These are phyloP conservation scores for Herpetomonas samuelpessoai DNA, from an alignment of 208 protist species.

Conservation along the genomic window DNA sequence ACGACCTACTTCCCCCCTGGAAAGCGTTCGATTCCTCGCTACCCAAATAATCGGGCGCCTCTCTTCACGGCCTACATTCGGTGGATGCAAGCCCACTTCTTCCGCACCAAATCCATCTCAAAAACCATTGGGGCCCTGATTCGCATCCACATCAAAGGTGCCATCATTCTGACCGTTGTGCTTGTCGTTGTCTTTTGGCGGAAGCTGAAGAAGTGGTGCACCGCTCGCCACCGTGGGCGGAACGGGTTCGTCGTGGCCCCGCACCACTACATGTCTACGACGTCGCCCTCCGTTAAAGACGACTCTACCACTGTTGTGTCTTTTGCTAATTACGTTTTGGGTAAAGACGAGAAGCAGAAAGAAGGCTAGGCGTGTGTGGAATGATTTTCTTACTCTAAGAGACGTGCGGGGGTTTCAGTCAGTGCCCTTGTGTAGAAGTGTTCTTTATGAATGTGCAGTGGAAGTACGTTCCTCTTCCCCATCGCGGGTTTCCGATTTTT, in stretches of 20 bases:
- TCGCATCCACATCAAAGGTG: neutral
- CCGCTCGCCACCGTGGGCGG: neutral
- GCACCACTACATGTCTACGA: neutral
- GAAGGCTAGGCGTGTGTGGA: neutral
- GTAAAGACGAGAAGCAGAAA: neutral
- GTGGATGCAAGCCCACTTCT: conserved; percentile 25
- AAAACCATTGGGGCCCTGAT: conserved; percentile 23
- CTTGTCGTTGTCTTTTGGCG: neutral
- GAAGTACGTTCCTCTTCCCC: no score
- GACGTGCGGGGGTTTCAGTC: no score
- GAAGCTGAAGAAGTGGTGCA: neutral
- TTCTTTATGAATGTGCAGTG: no score
- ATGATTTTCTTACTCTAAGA: no score
- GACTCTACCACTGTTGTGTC: neutral
- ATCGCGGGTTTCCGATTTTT: no score
- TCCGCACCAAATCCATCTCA: conserved; percentile 19
- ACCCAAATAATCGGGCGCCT: conserved; percentile 20
- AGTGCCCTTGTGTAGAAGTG: no score
- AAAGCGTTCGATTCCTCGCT: conserved; percentile 15
- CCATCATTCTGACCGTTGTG: neutral
- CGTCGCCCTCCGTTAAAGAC: neutral
- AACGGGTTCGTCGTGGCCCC: conserved; percentile 4
- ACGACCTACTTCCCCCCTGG: conserved; percentile 1
- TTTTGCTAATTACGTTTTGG: neutral
- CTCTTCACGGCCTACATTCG: conserved; percentile 29